Evolutionary conservation across 164 flowering plant species (phyloP).

Genomic region (Cinnamomum micranthum): DNA sequence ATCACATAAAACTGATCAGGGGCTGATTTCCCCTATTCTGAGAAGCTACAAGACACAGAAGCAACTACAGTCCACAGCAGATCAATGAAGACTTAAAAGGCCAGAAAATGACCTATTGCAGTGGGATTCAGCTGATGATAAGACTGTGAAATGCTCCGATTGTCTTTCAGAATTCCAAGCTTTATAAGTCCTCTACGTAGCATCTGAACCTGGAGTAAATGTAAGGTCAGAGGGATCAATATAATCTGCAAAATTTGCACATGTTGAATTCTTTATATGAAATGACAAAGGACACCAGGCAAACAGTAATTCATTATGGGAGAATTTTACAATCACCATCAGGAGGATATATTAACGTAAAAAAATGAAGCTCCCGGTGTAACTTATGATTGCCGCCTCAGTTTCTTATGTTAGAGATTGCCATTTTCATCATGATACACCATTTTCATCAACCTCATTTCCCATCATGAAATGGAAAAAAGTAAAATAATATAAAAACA

Average conservation of each 20-base stretch:
- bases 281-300: neutral
- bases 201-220: conserved; percentile 52
- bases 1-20: neutral
- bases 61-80: neutral
- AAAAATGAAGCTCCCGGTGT: too few species aligned
- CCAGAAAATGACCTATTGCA: conserved; percentile 53
- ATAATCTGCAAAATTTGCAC: neutral
- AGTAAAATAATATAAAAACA: neutral
- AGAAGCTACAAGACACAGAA: neutral
- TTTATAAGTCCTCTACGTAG: conserved; percentile 63
- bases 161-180: conserved; percentile 65
- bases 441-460: neutral
- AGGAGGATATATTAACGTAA: neutral
- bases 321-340: neutral
- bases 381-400: too few species aligned
- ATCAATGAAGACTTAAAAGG: neutral
- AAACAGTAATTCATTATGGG: neutral
- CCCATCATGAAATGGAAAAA: neutral
- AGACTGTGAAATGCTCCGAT: conserved; percentile 18
- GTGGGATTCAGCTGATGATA: conserved; percentile 90
- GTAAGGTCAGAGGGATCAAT: conserved; percentile 2
- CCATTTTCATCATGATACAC: neutral
- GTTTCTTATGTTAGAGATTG: too few species aligned
- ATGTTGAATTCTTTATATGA: neutral
- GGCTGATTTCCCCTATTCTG: neutral